phyloP scores from a whole-genome alignment of 176 grass and related monocot genomes.

The Dendrocalamus sinicus region DNA sequence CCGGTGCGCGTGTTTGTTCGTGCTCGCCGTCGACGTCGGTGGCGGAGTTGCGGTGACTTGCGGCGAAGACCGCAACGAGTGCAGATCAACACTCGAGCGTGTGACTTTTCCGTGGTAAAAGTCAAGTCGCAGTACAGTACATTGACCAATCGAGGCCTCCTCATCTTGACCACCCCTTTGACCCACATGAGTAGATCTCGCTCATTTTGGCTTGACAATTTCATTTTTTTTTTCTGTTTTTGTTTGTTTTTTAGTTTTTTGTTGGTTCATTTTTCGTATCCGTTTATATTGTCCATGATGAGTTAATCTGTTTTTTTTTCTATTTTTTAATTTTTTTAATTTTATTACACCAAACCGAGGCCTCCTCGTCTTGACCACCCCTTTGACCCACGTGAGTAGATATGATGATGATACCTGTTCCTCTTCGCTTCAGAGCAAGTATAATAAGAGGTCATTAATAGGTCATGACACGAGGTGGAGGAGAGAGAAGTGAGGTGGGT shows the following conservation, averaged over 20 bases:
- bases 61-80: neutral
- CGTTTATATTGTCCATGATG: too few species aligned
- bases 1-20: neutral
- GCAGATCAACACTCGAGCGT: neutral
- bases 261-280: too few species aligned
- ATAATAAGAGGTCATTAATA: too few species aligned
- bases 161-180: neutral
- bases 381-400: neutral
- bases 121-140: neutral
- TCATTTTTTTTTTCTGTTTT: too few species aligned
- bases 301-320: too few species aligned
- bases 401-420: too few species aligned
- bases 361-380: neutral
- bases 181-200: neutral
- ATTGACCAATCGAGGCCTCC: neutral
- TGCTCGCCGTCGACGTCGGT: constrained; percentile 14
- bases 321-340: too few species aligned
- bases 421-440: too few species aligned
- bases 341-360: neutral
- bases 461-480: too few species aligned
- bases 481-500: too few species aligned
- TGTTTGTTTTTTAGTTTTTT: too few species aligned
- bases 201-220: too few species aligned
- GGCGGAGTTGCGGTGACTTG: neutral
- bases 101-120: neutral